These are phyloP conservation scores for Nyssa sinensis DNA, from an alignment of 148 eudicot genomes.

Conservation along the genomic window DNA sequence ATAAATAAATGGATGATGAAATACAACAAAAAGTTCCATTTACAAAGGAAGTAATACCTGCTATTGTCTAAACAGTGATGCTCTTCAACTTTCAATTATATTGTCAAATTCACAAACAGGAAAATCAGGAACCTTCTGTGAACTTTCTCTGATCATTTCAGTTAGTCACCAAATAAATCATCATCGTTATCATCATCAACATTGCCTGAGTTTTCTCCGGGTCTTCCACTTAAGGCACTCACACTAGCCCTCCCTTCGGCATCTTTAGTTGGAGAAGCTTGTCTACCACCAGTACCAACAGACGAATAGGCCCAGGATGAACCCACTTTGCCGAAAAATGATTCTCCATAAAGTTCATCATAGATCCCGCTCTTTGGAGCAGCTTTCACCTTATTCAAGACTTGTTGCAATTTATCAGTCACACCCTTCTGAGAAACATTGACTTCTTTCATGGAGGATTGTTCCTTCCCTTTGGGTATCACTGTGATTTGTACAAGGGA, in stretches of 20 bases:
- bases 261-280: conserved; percentile 34
- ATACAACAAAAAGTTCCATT: conserved; percentile 18
- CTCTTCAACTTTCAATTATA: conserved; percentile 9
- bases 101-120: conserved; percentile 4
- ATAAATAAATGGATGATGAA: conserved; percentile 7
- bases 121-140: conserved; percentile 3
- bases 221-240: conserved; percentile 18
- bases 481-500: conserved; percentile 82
- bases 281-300: conserved; percentile 27
- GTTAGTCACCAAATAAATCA: conserved; percentile 81
- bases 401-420: conserved; percentile 74
- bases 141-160: conserved; percentile 2
- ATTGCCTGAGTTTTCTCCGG: conserved; percentile 25
- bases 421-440: conserved; percentile 58
- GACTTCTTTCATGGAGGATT: conserved; percentile 50
- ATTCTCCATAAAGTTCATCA: conserved; percentile 84
- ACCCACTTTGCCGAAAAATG: conserved; percentile 66
- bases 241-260: conserved; percentile 26
- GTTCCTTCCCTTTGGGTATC: conserved; percentile 76
- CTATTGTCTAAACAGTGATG: not conserved
- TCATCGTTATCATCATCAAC: conserved; percentile 53
- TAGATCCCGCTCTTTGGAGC: conserved; percentile 66
- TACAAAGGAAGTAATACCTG: conserved; percentile 3
- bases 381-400: conserved; percentile 75
- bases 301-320: conserved; percentile 84